A percentile compares a stretch with the other conserved stretches of the same genome.
phyloP scores from a whole-genome alignment of 495 filamentous ascomycete species.

The Acidomyces sp. region DNA sequence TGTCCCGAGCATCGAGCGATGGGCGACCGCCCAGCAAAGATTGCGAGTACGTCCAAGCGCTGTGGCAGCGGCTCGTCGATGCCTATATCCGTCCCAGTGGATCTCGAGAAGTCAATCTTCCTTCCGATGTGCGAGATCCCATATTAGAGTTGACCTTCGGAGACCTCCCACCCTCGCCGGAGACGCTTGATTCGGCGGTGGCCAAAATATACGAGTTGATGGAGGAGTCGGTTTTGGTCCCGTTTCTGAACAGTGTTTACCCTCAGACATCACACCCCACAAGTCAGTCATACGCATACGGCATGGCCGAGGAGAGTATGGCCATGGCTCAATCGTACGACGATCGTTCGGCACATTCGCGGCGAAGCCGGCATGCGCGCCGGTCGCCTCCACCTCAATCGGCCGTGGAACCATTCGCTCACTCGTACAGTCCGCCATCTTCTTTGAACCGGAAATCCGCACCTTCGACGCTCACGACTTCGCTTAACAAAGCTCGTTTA shows the following conservation, averaged over 20 bases:
- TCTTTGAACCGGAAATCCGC: constrained; percentile 20
- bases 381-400: constrained; percentile 17
- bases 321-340: constrained; percentile 20
- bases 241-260: constrained; percentile 52
- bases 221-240: constrained; percentile 85
- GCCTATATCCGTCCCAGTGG: constrained; percentile 71
- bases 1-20: constrained; percentile 32
- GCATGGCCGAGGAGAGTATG: constrained; percentile 18
- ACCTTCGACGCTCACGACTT: constrained; percentile 23
- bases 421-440: constrained; percentile 14
- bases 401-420: constrained; percentile 8
- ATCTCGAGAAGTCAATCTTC: constrained; percentile 85
- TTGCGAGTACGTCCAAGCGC: constrained; percentile 56
- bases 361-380: constrained; percentile 13
- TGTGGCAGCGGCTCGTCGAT: constrained; percentile 53
- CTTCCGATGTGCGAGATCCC: constrained; percentile 67
- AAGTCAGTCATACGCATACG: constrained; percentile 12
- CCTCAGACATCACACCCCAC: constrained; percentile 22
- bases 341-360: constrained; percentile 13
- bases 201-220: constrained; percentile 87
- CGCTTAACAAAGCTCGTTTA: constrained; percentile 20
- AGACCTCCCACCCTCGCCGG: constrained; percentile 58
- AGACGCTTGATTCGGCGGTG: constrained; percentile 75
- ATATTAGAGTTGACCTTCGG: constrained; percentile 52
- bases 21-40: constrained; percentile 41